Conservation (phyloP, 176 grass and related monocot genomes). For the Hordeum marinum region DNA sequence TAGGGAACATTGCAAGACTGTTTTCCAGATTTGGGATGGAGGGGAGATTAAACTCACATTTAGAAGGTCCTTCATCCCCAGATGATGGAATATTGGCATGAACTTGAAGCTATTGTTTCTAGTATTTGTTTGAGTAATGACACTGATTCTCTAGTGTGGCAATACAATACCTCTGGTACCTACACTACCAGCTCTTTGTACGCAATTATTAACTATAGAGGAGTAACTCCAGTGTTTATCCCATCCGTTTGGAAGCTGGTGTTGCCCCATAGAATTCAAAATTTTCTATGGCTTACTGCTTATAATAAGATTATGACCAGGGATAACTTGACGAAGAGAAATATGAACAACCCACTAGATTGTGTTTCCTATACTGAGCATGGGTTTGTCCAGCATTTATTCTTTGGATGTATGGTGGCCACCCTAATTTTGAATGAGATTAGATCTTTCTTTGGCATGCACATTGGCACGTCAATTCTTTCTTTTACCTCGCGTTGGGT, state of each 20-base stretch:
- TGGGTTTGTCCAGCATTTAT: not conserved
- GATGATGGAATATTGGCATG: not conserved
- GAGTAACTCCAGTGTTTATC: too few species aligned
- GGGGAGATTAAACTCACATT: not conserved
- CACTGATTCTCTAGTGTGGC: too few species aligned
- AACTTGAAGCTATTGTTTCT: too few species aligned
- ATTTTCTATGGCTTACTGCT: too few species aligned
- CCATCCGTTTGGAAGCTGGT: too few species aligned
- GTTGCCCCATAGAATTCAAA: too few species aligned
- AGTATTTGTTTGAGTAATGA: too few species aligned
- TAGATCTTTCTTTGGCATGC: not conserved
- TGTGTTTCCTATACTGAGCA: not conserved
- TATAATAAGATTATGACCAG: not conserved
- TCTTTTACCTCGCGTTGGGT: not conserved
- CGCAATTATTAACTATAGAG: too few species aligned
- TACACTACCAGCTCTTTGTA: too few species aligned
- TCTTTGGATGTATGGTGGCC: not conserved
- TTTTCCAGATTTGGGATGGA: not conserved
- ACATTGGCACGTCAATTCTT: not conserved
- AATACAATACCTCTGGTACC: too few species aligned
- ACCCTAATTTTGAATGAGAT: not conserved
- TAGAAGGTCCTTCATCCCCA: not conserved
- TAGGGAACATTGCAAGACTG: not conserved
- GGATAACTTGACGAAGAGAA: not conserved
- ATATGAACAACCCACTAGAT: not conserved